Evolutionary conservation across 257 asterid genomes (phyloP), one percentile per base, ranked within the genome.

Genomic region (Haberlea rhodopensis): DNA sequence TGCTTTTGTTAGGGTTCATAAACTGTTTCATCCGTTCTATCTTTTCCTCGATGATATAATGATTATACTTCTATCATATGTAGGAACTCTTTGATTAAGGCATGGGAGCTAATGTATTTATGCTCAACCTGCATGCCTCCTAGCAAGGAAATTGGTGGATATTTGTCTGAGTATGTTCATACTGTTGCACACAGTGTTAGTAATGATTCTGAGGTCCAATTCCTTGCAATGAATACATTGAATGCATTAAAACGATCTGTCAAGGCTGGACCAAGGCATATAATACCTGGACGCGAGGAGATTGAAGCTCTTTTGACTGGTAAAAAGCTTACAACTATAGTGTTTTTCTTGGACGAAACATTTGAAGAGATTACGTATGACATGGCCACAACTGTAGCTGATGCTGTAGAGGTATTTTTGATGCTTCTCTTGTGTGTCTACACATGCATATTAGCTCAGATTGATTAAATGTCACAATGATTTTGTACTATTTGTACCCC

Each of bases 101-200:
- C 95, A 27, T 94, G 97, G 99, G 97, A 94, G 75, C 81, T 94
- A 40, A 86, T 94, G 99, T 88, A 88, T 71, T 67, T 94, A 45
- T 90, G 96, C 68, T 89, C 95, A 62, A 90, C 95, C 23, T 94
- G 99, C 87, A 85, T 90, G 96, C 97, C 99, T 54, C 97, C 99
- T 60, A 85, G 88, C 89, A 90, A 94, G 81, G 97, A 90, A 79
- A 82, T 94, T 73, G 95, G 96, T 70, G 91, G 87, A 45, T 94
- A 90, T 78, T 74, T 94, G 75, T 86, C 96, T 10, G 96, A 90
- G 70, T 88, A 83, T 72, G 74, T 90, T 63, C 96, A 85, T 56
- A 82, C 77, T 73, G 90, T 85, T 54, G 97, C 96, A 43, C 88
- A 88, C 53, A 75, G 87, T 63, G 79, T 49, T 3, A 71, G 69